Base-by-base conservation (phyloP, 2,329 filamentous ascomycete species). In the Harringtonia aguacate region DNA sequence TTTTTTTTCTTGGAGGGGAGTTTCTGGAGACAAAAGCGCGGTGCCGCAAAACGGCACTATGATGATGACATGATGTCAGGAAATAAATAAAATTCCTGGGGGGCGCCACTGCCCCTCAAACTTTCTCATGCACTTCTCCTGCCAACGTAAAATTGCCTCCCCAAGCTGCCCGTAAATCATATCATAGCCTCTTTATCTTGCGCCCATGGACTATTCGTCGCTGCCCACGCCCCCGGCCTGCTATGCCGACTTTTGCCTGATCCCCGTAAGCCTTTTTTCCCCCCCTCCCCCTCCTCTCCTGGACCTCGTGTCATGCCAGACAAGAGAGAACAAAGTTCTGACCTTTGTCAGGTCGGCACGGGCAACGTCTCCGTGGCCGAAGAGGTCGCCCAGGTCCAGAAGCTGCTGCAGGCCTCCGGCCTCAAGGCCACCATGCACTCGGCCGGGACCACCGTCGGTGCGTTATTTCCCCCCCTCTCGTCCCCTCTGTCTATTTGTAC, bases 361-460 rank as follows among this genome's bases (percentile, higher is more conserved):
- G 79, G 78, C 39, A 80, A 65, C 34, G 72, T 78, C 41, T 88
- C 85, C 2, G 84, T 90, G 15, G 83, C 86, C 5, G 77, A 82
- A 53, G 85, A 97, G 60, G 80, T 98, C 27, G 90, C 90, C 29
- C 81, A 84, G 50, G 87, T 97, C 31, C 90, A 97, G 67, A 79
- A 81, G 46, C 72, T 97, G 30, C 73, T 98, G 55, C 79, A 84
- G 62, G 79, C 77, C 43, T 92, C 84, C 53, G 87, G 87, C 2
- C 62, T 97, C 50, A 81, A 78, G 51, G 90, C 89, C 60, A 80
- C 75, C 38, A 92, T 97, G 86, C 90, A 97, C 65, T 89, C 86
- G 22, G 89, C 88, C 3, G 92, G 90, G 13, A 95, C 90, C 0
- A 97, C 90, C 0, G 76, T 97, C 44, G 88, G 87, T 92, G 68